A percentile compares a stretch with the other conserved stretches of the same genome.
phyloP scores from a whole-genome alignment of 495 filamentous ascomycete genomes.

The Patellaria atrata region DNA sequence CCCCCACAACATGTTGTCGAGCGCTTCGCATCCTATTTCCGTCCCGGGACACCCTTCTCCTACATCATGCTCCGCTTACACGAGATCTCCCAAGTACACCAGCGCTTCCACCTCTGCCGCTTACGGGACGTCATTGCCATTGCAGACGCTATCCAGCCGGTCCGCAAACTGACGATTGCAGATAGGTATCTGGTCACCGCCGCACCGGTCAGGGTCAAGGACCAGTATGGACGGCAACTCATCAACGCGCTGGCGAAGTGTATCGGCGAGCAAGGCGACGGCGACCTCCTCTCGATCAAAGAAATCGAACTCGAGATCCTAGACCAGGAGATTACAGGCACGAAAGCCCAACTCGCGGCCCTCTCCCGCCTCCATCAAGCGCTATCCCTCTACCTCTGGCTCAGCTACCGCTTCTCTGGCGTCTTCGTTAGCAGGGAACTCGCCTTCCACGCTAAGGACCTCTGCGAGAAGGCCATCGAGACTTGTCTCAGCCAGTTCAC shows the following conservation, averaged over 20 bases:
- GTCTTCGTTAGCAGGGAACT: constrained; percentile 66
- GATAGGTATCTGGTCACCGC: constrained; percentile 66
- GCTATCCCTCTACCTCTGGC: constrained; percentile 77
- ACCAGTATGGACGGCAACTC: constrained; percentile 26
- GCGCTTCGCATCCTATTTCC: constrained; percentile 64
- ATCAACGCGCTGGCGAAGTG: constrained; percentile 48
- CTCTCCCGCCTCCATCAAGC: constrained; percentile 70
- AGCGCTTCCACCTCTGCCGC: constrained; percentile 59
- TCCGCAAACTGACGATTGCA: constrained; percentile 43
- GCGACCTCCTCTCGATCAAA: constrained; percentile 45
- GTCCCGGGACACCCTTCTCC: constrained; percentile 56
- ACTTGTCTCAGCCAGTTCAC: constrained; percentile 39
- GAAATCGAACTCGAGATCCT: constrained; percentile 31
- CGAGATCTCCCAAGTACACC: constrained; percentile 43
- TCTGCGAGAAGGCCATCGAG: constrained; percentile 70
- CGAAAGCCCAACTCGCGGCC: constrained; percentile 40
- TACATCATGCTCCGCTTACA: constrained; percentile 61
- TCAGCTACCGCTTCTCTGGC: constrained; percentile 56
- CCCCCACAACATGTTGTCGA: constrained; percentile 52
- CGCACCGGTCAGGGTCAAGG: constrained; percentile 40
- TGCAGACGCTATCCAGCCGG: constrained; percentile 54
- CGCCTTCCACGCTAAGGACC: constrained; percentile 61
- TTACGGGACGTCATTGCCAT: constrained; percentile 42
- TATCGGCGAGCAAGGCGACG: constrained; percentile 48
- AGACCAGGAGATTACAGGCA: constrained; percentile 21